These are phyloP conservation scores for Raddia guianensis DNA, from an alignment of 176 grass and related monocot species.

Conservation along the genomic window DNA sequence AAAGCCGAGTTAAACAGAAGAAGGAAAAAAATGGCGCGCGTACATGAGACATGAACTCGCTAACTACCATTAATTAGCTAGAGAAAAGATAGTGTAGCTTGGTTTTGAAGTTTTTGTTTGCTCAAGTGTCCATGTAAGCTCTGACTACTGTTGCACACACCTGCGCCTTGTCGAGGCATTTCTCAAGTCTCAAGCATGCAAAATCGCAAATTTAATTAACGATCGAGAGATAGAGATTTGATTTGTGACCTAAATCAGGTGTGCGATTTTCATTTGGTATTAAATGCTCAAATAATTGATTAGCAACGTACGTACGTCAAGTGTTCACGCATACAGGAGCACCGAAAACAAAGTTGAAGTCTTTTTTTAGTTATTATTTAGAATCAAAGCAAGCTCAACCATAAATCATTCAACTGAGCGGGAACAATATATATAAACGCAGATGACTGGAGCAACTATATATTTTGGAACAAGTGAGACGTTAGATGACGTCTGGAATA, in stretches of 20 bases:
- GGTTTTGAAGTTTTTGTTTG: slow-evolving; percentile 6
- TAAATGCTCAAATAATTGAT: neutral
- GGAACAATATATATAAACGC: neutral
- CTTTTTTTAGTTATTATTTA: neutral
- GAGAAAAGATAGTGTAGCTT: slow-evolving; percentile 5
- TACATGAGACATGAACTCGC: neutral
- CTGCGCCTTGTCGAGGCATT: neutral
- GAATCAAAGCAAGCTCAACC: no score
- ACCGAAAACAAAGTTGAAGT: neutral
- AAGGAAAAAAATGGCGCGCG: neutral
- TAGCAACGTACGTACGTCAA: no score
- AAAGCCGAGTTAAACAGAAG: slow-evolving; percentile 20
- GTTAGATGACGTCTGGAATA: neutral
- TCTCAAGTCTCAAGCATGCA: neutral
- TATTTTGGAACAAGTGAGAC: neutral
- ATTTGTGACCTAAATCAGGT: slow-evolving; percentile 10
- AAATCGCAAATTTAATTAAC: slow-evolving; percentile 12
- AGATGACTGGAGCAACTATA: neutral
- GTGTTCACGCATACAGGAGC: neutral
- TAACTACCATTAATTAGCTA: slow-evolving; percentile 1
- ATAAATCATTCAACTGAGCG: no score
- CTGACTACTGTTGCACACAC: neutral
- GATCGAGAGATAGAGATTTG: slow-evolving; percentile 1
- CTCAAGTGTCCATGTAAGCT: neutral
- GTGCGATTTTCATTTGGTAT: neutral